Percentiles rank a stretch among this genome's conserved stretches.
These are phyloP conservation scores for Endoconidiophora polonica DNA, from an alignment of 2,329 filamentous ascomycete species.

Conservation along the genomic window DNA sequence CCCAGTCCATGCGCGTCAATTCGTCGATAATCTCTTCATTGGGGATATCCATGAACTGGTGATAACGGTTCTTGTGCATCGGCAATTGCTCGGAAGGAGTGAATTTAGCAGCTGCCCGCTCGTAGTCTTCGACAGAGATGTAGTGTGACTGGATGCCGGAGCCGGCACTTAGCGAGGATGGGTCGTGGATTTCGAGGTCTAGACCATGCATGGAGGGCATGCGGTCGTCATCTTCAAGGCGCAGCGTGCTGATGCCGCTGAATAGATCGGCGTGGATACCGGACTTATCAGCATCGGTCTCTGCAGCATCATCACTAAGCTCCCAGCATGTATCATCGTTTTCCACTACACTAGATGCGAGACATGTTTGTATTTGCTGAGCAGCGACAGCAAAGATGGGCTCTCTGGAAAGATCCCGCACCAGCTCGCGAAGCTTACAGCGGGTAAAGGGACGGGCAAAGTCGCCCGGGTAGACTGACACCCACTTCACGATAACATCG, in stretches of 20 bases:
- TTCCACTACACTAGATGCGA: slow-evolving; percentile 56
- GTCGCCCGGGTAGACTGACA: slow-evolving; percentile 77
- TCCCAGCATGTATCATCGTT: slow-evolving; percentile 92
- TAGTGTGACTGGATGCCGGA: slow-evolving; percentile 25
- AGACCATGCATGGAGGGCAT: slow-evolving; percentile 14
- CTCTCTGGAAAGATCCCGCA: slow-evolving; percentile 54
- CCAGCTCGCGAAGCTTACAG: slow-evolving; percentile 57
- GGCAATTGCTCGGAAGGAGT: slow-evolving; percentile 51
- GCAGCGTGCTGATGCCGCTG: slow-evolving; percentile 29
- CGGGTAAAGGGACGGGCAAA: slow-evolving; percentile 67
- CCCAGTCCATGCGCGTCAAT: slow-evolving; percentile 90
- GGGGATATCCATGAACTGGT: slow-evolving; percentile 71
- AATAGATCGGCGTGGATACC: slow-evolving; percentile 24
- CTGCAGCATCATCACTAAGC: slow-evolving; percentile 47
- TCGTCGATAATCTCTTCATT: slow-evolving; percentile 80
- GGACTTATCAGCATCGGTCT: slow-evolving; percentile 17
- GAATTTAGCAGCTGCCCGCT: slow-evolving; percentile 57
- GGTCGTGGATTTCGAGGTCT: slow-evolving; percentile 11
- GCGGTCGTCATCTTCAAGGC: slow-evolving; percentile 27
- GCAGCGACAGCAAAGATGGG: slow-evolving; percentile 73
- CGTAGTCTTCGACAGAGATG: slow-evolving; percentile 60
- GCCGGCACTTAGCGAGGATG: slow-evolving; percentile 5
- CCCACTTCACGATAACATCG: slow-evolving; percentile 75
- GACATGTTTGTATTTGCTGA: slow-evolving; percentile 64
- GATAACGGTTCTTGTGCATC: slow-evolving; percentile 75